Conservation (phyloP, 2,329 filamentous ascomycete species). For the Fragosphaeria purpurea region DNA sequence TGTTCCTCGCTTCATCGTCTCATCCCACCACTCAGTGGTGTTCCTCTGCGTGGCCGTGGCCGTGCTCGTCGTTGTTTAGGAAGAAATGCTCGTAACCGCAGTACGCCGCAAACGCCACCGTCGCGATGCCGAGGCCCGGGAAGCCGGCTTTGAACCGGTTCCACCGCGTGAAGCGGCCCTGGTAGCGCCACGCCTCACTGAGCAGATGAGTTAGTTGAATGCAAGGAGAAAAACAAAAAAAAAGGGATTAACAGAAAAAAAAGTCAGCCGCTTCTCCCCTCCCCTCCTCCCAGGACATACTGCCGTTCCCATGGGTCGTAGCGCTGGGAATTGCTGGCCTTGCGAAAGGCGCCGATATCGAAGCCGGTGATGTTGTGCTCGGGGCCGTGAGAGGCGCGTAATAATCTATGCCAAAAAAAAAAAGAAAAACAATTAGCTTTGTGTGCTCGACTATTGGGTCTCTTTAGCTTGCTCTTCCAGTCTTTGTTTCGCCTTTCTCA, state of each 20-base stretch:
- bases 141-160: slow-evolving; percentile 83
- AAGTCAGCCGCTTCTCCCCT: no score
- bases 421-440: no score
- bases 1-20: no score
- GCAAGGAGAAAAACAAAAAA: not conserved
- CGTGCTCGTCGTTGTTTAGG: slow-evolving; percentile 56
- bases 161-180: slow-evolving; percentile 73
- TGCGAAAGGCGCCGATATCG: slow-evolving; percentile 71
- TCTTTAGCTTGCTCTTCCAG: not conserved
- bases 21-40: slow-evolving; percentile 39
- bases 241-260: not conserved
- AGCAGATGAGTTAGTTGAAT: not conserved
- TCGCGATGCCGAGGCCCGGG: slow-evolving; percentile 85
- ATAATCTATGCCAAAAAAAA: slow-evolving; percentile 28
- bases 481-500: not conserved
- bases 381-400: slow-evolving; percentile 39
- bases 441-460: no score
- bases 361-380: slow-evolving; percentile 85
- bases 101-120: slow-evolving; percentile 83
- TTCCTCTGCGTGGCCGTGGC: slow-evolving; percentile 42
- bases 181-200: slow-evolving; percentile 94
- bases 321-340: slow-evolving; percentile 51
- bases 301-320: slow-evolving; percentile 58
- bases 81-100: slow-evolving; percentile 86
- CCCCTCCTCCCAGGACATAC: slow-evolving; percentile 32